Conservation (phyloP, 805 yeast genomes). For the Candida railenensis region DNA sequence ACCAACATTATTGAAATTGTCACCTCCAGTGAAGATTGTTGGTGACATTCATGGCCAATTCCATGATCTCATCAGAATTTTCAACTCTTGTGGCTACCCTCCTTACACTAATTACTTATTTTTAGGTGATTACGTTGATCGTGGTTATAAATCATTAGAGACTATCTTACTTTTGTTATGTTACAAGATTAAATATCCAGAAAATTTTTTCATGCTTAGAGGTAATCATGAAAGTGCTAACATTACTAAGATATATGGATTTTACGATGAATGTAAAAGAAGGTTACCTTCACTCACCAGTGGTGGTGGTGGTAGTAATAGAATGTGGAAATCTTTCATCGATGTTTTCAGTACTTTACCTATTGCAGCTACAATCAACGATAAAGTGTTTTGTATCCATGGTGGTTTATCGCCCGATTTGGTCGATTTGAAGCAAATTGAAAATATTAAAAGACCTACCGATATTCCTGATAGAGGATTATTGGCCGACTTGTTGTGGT, state of each 20-base stretch:
- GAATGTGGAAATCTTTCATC: conserved; percentile 51
- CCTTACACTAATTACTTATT: conserved; percentile 56
- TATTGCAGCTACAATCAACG: conserved; percentile 60
- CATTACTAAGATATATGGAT: conserved; percentile 59
- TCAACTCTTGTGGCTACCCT: conserved; percentile 60
- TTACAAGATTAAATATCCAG: conserved; percentile 58
- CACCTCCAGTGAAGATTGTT: conserved; percentile 80
- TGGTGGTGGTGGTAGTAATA: conserved; percentile 22
- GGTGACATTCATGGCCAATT: conserved; percentile 81
- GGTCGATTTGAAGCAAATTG: conserved; percentile 63
- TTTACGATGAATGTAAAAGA: conserved; percentile 61
- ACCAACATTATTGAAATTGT: conserved; percentile 62
- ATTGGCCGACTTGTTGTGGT: conserved; percentile 78
- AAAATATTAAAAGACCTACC: conserved; percentile 72
- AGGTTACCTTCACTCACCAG: conserved; percentile 29
- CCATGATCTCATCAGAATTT: conserved; percentile 51
- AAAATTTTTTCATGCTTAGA: conserved; percentile 57
- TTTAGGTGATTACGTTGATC: conserved; percentile 59
- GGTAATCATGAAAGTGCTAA: conserved; percentile 62
- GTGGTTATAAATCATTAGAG: conserved; percentile 59
- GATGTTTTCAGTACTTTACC: conserved; percentile 61
- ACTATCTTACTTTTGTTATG: conserved; percentile 52
- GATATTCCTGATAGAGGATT: conserved; percentile 82
- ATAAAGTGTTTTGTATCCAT: conserved; percentile 58
- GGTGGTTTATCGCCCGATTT: conserved; percentile 79